These are phyloP conservation scores for Truncatella angustata DNA, from an alignment of 2,329 filamentous ascomycete genomes.

Conservation along the genomic window DNA sequence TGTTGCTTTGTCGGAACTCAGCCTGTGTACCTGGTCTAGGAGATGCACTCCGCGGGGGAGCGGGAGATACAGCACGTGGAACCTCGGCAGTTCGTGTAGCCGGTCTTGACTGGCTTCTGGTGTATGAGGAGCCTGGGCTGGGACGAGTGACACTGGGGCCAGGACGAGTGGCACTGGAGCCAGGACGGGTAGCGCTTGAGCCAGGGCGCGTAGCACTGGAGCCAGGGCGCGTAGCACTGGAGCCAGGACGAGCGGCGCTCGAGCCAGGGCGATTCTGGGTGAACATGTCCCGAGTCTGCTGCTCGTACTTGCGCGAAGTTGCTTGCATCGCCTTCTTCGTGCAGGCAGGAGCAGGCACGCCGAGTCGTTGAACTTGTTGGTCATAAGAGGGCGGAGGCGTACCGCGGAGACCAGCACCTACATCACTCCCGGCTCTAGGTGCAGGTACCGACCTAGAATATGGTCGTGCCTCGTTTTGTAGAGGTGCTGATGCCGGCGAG, in stretches of 20 bases:
- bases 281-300: slow-evolving; percentile 81
- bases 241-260: no score
- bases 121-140: slow-evolving; percentile 15
- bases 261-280: slow-evolving; percentile 34
- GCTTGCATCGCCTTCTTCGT: slow-evolving; percentile 96
- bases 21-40: slow-evolving; percentile 58
- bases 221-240: no score
- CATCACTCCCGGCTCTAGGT: slow-evolving; percentile 36
- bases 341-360: slow-evolving; percentile 86
- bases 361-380: slow-evolving; percentile 72
- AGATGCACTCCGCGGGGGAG: slow-evolving; percentile 61
- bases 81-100: slow-evolving; percentile 58
- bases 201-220: no score
- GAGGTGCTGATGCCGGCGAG: slow-evolving; percentile 69
- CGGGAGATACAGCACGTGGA: slow-evolving; percentile 64
- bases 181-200: no score
- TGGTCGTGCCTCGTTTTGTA: slow-evolving; percentile 33
- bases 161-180: no score
- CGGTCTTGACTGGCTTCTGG: slow-evolving; percentile 49
- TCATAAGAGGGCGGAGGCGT: slow-evolving; percentile 90
- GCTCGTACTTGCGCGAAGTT: slow-evolving; percentile 83
- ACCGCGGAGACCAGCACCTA: slow-evolving; percentile 61
- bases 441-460: slow-evolving; percentile 41
- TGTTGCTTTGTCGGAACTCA: slow-evolving; percentile 36
- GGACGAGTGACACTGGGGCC: no score